Evolutionary conservation across 169 alveolate genomes (phyloP).

Genomic region (Plasmodium cynomolgi): DNA sequence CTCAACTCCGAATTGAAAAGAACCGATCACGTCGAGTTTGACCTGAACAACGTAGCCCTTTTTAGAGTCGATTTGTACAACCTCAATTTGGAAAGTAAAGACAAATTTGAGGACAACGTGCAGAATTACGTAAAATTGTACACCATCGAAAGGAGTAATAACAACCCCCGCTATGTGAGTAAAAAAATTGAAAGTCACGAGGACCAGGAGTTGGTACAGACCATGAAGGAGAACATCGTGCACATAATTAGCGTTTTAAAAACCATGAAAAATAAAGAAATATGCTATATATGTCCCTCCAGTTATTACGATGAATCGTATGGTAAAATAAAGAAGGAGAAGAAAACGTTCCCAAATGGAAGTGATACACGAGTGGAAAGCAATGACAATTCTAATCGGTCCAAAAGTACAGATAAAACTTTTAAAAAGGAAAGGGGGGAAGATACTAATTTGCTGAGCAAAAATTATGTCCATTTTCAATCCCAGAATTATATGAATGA

Average conservation of each 20-base stretch:
- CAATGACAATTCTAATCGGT: slow-evolving; percentile 16
- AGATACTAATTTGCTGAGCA: background rate
- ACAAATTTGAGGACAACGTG: slow-evolving; percentile 1
- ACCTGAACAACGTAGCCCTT: slow-evolving; percentile 54
- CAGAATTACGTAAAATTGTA: slow-evolving; percentile 32
- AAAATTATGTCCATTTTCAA: slow-evolving; percentile 11
- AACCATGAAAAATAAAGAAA: slow-evolving; percentile 69
- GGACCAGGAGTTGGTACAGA: slow-evolving; percentile 31
- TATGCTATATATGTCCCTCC: slow-evolving; percentile 33
- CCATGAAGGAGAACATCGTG: slow-evolving; percentile 20
- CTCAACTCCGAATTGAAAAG: slow-evolving; percentile 17
- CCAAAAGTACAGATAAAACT: slow-evolving; percentile 42
- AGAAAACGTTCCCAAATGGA: background rate
- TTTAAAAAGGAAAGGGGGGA: slow-evolving; percentile 51
- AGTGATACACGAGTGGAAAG: slow-evolving; percentile 9
- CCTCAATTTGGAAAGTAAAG: slow-evolving; percentile 7
- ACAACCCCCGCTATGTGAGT: slow-evolving; percentile 22
- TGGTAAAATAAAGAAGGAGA: slow-evolving; percentile 31
- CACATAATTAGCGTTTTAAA: slow-evolving; percentile 32
- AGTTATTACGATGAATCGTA: slow-evolving; percentile 17
- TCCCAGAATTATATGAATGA: slow-evolving; percentile 13
- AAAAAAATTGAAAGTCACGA: slow-evolving; percentile 24
- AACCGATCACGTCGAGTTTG: slow-evolving; percentile 16
- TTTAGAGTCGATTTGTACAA: slow-evolving; percentile 42
- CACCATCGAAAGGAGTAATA: slow-evolving; percentile 40